Percentiles rank a stretch among this genome's conserved stretches.
Conservation (phyloP, 345 rosid genomes). For the Alliaria petiolata region DNA sequence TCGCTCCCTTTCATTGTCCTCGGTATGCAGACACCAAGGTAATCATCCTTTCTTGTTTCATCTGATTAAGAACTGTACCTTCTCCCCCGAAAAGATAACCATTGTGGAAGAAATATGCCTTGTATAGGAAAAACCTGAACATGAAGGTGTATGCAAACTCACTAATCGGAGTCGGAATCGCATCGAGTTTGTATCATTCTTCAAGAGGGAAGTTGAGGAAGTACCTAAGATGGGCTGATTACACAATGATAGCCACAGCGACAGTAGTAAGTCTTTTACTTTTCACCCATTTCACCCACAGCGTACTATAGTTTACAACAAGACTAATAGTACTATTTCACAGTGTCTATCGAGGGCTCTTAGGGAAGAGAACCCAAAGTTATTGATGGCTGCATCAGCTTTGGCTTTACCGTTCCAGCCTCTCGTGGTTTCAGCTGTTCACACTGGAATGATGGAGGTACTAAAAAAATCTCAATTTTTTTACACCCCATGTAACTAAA, state of each 20-base stretch:
- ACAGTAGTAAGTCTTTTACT: slow-evolving; percentile 55
- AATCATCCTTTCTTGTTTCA: slow-evolving; percentile 7
- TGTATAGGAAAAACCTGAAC: slow-evolving; percentile 62
- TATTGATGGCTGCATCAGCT: slow-evolving; percentile 94
- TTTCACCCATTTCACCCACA: background rate
- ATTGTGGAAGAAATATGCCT: background rate
- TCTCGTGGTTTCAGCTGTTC: slow-evolving; percentile 85
- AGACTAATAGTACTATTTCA: background rate
- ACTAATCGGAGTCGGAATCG: slow-evolving; percentile 86
- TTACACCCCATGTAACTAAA: background rate
- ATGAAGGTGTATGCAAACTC: slow-evolving; percentile 89
- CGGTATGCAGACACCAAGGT: slow-evolving; percentile 94
- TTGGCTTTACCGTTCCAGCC: slow-evolving; percentile 72
- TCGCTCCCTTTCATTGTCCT: slow-evolving; percentile 89
- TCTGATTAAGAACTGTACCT: background rate
- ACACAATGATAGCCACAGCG: slow-evolving; percentile 89
- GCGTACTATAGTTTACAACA: background rate
- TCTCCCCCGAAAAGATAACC: background rate
- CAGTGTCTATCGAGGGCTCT: slow-evolving; percentile 89
- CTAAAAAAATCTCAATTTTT: background rate
- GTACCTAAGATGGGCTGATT: slow-evolving; percentile 86
- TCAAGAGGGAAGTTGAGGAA: slow-evolving; percentile 77
- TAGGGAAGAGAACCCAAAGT: slow-evolving; percentile 83
- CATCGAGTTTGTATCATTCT: slow-evolving; percentile 82
- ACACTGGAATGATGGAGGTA: slow-evolving; percentile 98